Conservation (phyloP, 1,284 basidiomycete genomes). For the Fomitopsis betulina region DNA sequence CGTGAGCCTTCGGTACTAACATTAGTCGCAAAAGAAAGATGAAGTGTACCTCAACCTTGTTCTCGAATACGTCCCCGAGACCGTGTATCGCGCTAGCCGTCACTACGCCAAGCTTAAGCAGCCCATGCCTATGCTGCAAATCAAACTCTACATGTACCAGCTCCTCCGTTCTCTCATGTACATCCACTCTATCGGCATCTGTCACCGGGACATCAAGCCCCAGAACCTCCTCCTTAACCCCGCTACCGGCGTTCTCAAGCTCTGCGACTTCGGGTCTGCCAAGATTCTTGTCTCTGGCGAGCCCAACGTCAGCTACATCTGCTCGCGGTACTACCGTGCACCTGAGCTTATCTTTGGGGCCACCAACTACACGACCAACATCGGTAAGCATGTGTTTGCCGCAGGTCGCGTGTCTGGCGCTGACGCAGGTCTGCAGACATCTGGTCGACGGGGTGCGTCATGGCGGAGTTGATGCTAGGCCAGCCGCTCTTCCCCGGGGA, state of each 20-base stretch:
- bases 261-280: conserved; percentile 98
- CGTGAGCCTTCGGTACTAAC: conserved; percentile 13
- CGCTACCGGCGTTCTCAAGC: conserved; percentile 92
- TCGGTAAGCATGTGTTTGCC: conserved; percentile 56
- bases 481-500: conserved; percentile 99
- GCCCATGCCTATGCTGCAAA: conserved; percentile 98
- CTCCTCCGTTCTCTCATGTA: conserved; percentile 95
- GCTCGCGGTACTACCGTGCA: conserved; percentile 98
- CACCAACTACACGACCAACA: conserved; percentile 99
- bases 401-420: background rate
- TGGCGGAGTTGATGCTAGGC: conserved; percentile 99
- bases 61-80: conserved; percentile 98
- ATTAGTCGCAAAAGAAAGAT: conserved; percentile 71
- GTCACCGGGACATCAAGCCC: conserved; percentile 99
- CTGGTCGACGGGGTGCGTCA: conserved; percentile 99
- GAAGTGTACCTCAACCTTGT: conserved; percentile 99
- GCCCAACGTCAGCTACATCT: conserved; percentile 99
- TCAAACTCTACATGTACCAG: conserved; percentile 98
- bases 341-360: conserved; percentile 99
- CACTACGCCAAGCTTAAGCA: conserved; percentile 99
- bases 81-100: conserved; percentile 96
- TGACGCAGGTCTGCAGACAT: conserved; percentile 60
- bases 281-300: conserved; percentile 98
- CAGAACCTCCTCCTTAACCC: conserved; percentile 98
- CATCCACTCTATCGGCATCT: conserved; percentile 97